These are phyloP conservation scores for Tolypocladium guangdongense DNA, from an alignment of 2,329 filamentous ascomycete genomes.

Conservation along the genomic window DNA sequence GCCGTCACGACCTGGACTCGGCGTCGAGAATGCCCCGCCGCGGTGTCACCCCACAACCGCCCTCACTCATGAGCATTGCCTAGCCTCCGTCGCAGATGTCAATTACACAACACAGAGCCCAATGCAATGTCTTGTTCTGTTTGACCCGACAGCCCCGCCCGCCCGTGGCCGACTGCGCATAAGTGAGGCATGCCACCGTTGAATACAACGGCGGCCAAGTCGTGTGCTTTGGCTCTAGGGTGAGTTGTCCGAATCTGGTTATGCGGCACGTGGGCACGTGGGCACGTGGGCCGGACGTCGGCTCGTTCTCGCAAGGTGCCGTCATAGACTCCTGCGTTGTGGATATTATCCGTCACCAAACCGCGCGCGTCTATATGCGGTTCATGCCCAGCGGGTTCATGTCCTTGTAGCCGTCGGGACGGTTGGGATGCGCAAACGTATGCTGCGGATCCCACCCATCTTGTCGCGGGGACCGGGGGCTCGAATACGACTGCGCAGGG, in stretches of 20 bases:
- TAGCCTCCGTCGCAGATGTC: background rate
- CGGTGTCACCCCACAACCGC: no score
- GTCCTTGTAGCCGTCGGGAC: slow-evolving; percentile 21
- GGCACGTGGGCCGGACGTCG: background rate
- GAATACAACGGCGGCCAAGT: background rate
- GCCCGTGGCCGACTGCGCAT: background rate
- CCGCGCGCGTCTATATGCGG: slow-evolving; percentile 26
- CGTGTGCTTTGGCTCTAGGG: background rate
- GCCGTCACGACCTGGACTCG: background rate
- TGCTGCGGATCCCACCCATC: slow-evolving; percentile 32
- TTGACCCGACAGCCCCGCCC: background rate
- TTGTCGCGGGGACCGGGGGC: slow-evolving; percentile 35
- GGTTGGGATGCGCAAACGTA: slow-evolving; percentile 23
- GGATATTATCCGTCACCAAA: background rate
- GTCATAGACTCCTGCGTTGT: background rate
- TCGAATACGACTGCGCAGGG: slow-evolving; percentile 45
- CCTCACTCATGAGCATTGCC: background rate
- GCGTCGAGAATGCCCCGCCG: no score
- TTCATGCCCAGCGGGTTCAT: slow-evolving; percentile 49
- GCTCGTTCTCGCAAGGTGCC: background rate
- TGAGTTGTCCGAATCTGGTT: background rate
- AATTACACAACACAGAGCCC: background rate
- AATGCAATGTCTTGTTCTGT: background rate
- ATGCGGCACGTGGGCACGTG: background rate
- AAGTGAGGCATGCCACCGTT: background rate